Base-by-base conservation (phyloP, 371 early-diverging fungal genomes). In the Saksenaea oblongispora region DNA sequence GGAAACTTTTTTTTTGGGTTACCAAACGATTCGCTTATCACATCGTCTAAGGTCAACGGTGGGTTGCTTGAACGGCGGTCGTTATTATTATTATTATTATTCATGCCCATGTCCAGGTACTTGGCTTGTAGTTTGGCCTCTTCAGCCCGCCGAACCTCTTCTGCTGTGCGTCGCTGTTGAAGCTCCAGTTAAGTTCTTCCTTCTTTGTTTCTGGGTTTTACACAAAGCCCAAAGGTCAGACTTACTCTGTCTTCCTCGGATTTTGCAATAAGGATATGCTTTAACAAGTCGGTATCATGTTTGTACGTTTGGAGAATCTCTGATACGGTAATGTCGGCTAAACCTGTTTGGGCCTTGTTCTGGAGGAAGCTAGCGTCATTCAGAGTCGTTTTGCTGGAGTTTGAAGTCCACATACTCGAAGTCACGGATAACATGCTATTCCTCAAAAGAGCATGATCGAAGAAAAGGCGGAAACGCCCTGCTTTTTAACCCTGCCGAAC, bases 171-270 rank as follows among this genome's bases (percentile, higher is more conserved):
- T 70, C 74, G 60, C 82, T 81, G 61, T 41, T 22, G 17, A 10
- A 47, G 36, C 13, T 34, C 13, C 54, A 37, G 14, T 31, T 22
- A 47, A 47, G 15, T 27, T 24, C 2, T 8, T 34, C 28, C 4
- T 10, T 9, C 36, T 42, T 39, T n/a, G 5, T 34, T 57, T 10
- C 17, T 18, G 10, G n/a, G n/a, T n/a, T n/a, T n/a, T n/a, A n/a
- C n/a, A 39, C 13, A 27, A 26, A 28, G 13, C 26, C 5, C 53
- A 55, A 55, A 54, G 54, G 10, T 26, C 17, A 1, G 36, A 54
- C 44, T 67, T 73, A 77, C 84, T 65, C 80, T 84, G 35, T 84
- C 84, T 61, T 84, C 84, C 63, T 83, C 84, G 9, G 82, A 71
- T 56, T 84, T 84, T 10, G 84, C 79, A n/a, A 58, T 65, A 15